Conservation (phyloP, 2,329 filamentous ascomycete genomes). For the Pyrenophora tritici-repentis region DNA sequence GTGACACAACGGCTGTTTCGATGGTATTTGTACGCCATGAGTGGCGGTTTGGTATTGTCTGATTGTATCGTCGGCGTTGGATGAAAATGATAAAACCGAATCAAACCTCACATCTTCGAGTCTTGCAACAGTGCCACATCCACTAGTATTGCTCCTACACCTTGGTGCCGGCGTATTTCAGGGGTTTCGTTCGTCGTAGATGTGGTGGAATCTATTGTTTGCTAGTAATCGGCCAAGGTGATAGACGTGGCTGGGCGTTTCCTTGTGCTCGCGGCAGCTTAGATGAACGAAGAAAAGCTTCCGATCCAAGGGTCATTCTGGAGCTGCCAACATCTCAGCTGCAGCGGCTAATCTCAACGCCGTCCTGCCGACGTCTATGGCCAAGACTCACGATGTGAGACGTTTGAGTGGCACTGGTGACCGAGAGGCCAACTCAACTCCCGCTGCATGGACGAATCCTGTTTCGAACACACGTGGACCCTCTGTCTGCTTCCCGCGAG, state of each 20-base stretch:
- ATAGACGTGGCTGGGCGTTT: constrained; percentile 1
- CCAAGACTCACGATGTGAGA: constrained; percentile 3
- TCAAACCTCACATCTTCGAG: not conserved
- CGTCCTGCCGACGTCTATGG: not conserved
- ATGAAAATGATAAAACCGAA: not conserved
- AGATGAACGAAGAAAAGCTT: constrained; percentile 4
- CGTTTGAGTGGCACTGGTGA: constrained; percentile 9
- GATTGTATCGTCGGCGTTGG: not conserved
- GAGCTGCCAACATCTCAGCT: not conserved
- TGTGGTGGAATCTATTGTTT: constrained; percentile 1
- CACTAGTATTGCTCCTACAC: not conserved
- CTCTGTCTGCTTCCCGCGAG: not conserved
- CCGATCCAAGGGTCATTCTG: not conserved
- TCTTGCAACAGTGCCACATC: not conserved
- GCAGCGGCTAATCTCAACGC: not conserved
- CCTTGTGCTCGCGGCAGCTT: not conserved
- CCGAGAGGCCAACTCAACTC: constrained; percentile 5
- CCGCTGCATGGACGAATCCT: not conserved
- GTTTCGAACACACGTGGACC: not conserved
- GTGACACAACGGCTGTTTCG: not conserved
- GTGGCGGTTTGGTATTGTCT: not conserved
- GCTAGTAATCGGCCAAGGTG: not conserved
- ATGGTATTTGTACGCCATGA: not conserved
- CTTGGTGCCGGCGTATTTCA: not conserved
- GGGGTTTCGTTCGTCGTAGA: not conserved